These are phyloP conservation scores for Andrographis paniculata DNA, from an alignment of 305 asterid species.

Conservation along the genomic window DNA sequence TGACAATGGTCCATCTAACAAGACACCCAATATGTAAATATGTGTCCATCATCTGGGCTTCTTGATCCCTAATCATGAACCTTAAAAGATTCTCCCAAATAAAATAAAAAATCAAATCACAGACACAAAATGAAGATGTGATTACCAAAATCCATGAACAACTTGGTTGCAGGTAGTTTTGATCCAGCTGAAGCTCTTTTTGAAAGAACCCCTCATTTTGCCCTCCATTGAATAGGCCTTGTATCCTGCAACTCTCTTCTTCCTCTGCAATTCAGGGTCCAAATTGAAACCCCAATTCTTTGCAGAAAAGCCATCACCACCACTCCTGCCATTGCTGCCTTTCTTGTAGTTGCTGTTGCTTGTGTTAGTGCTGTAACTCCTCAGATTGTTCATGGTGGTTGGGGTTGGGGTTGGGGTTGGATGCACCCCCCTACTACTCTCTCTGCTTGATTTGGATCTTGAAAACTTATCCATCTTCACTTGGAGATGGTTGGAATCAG, in stretches of 20 bases:
- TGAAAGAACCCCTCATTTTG: constrained; percentile 58
- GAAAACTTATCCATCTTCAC: constrained; percentile 35
- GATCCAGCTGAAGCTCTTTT: constrained; percentile 66
- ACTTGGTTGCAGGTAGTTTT: constrained; percentile 50
- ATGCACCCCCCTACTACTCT: constrained; percentile 16
- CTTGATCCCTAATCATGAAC: background rate
- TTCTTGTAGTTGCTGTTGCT: constrained; percentile 29
- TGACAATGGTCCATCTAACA: too few species aligned
- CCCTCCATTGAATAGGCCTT: constrained; percentile 54
- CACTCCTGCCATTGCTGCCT: constrained; percentile 9
- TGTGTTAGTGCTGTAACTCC: constrained; percentile 31
- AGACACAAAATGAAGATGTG: constrained; percentile 6
- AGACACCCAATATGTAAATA: too few species aligned
- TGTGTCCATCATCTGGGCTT: background rate
- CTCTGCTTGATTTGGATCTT: constrained; percentile 64
- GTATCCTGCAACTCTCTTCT: constrained; percentile 55
- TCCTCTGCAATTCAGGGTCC: constrained; percentile 63
- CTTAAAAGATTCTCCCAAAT: background rate
- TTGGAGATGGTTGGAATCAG: too few species aligned
- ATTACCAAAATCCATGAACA: constrained; percentile 45
- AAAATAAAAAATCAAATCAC: background rate
- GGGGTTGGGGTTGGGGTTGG: constrained; percentile 28
- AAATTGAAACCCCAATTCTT: constrained; percentile 35
- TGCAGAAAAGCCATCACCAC: constrained; percentile 13
- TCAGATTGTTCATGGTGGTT: constrained; percentile 43